A percentile compares a stretch with the other conserved stretches of the same genome.
These are phyloP conservation scores for Arthrobotrys iridis DNA, from an alignment of 2,329 filamentous ascomycete species.

Conservation along the genomic window DNA sequence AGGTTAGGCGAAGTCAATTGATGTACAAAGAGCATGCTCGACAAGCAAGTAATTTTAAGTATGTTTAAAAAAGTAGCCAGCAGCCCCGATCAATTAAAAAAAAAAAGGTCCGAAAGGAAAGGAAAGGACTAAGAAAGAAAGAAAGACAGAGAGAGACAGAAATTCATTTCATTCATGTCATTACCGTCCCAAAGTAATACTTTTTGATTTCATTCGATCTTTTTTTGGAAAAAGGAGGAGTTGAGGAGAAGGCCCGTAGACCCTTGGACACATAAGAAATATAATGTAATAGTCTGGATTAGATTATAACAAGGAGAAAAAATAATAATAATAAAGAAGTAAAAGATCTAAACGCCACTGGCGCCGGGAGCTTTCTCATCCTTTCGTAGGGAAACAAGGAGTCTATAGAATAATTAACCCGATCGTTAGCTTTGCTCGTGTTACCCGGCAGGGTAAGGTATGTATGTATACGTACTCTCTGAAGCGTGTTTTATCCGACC, in stretches of 20 bases:
- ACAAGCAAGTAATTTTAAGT: background rate
- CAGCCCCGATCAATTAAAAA: background rate
- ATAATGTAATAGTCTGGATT: no score
- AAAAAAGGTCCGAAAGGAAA: background rate
- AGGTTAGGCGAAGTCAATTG: constrained; percentile 4
- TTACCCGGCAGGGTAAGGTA: background rate
- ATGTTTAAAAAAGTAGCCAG: constrained; percentile 6
- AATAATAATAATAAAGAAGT: no score
- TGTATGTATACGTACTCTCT: constrained; percentile 71
- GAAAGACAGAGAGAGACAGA: no score
- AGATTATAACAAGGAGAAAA: background rate
- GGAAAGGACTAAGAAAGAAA: no score
- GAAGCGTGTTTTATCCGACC: constrained; percentile 95
- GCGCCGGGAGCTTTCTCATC: constrained; percentile 84
- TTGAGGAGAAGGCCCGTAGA: no score
- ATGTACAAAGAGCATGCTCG: constrained; percentile 11
- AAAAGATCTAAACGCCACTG: constrained; percentile 67
- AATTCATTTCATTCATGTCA: constrained; percentile 2
- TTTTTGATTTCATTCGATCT: no score
- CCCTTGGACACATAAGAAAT: no score
- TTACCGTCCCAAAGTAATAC: background rate
- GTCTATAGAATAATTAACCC: constrained; percentile 7
- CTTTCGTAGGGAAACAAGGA: constrained; percentile 86
- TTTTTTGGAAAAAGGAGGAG: no score
- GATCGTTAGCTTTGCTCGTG: background rate